Percentiles rank a stretch among this genome's conserved stretches.
Evolutionary conservation across 108 stramenopile species (phyloP).

Genomic region (Conticribra guillardii): DNA sequence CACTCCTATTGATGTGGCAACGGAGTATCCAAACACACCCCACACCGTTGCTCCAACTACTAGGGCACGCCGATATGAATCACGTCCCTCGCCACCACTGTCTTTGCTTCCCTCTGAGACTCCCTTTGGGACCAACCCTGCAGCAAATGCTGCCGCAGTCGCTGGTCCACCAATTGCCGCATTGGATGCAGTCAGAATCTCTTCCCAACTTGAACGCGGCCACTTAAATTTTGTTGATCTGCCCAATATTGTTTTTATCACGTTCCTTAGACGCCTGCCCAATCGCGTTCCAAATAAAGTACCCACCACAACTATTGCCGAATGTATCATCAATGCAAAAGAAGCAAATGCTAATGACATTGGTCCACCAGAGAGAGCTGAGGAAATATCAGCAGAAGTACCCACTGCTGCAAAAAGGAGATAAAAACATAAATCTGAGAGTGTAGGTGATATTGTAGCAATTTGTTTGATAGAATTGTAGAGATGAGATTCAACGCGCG

Average conservation of each 20-base stretch:
- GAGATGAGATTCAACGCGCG: background rate
- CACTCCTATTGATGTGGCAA: constrained; percentile 53
- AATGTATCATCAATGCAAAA: constrained; percentile 61
- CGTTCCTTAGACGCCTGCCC: background rate
- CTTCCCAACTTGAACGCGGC: constrained; percentile 49
- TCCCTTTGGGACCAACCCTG: constrained; percentile 17
- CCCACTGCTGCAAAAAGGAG: constrained; percentile 78
- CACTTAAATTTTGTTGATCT: background rate
- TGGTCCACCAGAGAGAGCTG: constrained; percentile 47
- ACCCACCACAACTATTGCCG: constrained; percentile 40
- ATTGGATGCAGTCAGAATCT: constrained; percentile 78
- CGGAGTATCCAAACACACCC: constrained; percentile 77
- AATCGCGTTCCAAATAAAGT: constrained; percentile 20
- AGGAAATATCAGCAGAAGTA: constrained; percentile 54
- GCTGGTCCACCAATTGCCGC: constrained; percentile 85
- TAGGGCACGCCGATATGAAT: constrained; percentile 41
- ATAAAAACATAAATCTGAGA: constrained; percentile 62
- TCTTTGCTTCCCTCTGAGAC: background rate
- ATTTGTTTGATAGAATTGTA: constrained; percentile 20
- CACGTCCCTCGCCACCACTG: too few species aligned
- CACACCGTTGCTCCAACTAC: constrained; percentile 72
- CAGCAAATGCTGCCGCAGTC: constrained; percentile 79
- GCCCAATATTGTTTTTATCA: background rate
- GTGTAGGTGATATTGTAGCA: constrained; percentile 22
- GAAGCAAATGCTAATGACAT: constrained; percentile 52